Percentiles rank a stretch among this genome's conserved stretches.
Conservation (phyloP, 2,329 filamentous ascomycete genomes). For the Talaromyces sp. region DNA sequence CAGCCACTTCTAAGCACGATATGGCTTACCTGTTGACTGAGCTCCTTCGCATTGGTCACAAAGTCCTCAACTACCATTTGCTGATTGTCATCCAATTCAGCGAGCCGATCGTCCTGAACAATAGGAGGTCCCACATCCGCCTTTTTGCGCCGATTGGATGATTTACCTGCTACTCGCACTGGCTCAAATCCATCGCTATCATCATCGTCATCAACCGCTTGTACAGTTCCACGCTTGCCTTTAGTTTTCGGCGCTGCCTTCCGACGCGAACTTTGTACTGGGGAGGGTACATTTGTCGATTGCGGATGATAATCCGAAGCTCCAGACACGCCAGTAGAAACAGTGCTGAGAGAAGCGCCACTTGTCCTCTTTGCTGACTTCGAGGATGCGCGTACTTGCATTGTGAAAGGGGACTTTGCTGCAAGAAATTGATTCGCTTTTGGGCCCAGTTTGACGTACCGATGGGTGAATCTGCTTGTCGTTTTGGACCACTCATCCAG, state of each 20-base stretch:
- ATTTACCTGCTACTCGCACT: slow-evolving; percentile 33
- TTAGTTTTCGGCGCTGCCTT: slow-evolving; percentile 24
- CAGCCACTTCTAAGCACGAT: not conserved
- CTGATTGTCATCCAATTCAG: slow-evolving; percentile 40
- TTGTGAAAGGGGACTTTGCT: slow-evolving; percentile 43
- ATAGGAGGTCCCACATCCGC: slow-evolving; percentile 43
- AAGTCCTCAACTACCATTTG: slow-evolving; percentile 46
- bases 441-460: slow-evolving; percentile 54
- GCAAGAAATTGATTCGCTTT: slow-evolving; percentile 44
- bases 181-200: slow-evolving; percentile 43
- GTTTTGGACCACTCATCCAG: slow-evolving; percentile 65
- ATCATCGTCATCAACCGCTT: slow-evolving; percentile 29
- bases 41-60: slow-evolving; percentile 40
- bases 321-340: slow-evolving; percentile 29
- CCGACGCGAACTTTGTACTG: slow-evolving; percentile 45
- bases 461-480: slow-evolving; percentile 64
- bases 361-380: slow-evolving; percentile 24
- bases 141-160: slow-evolving; percentile 22
- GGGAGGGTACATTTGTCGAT: slow-evolving; percentile 65
- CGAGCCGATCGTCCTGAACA: slow-evolving; percentile 39
- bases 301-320: slow-evolving; percentile 47
- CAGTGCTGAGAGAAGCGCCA: slow-evolving; percentile 15
- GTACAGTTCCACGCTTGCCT: slow-evolving; percentile 21
- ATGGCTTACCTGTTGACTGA: slow-evolving; percentile 37
- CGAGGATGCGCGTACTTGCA: slow-evolving; percentile 51